Evolutionary conservation across 139 green algal species (phyloP), one percentile per base, ranked within the genome.

Genomic region (Chlorella vulgaris): DNA sequence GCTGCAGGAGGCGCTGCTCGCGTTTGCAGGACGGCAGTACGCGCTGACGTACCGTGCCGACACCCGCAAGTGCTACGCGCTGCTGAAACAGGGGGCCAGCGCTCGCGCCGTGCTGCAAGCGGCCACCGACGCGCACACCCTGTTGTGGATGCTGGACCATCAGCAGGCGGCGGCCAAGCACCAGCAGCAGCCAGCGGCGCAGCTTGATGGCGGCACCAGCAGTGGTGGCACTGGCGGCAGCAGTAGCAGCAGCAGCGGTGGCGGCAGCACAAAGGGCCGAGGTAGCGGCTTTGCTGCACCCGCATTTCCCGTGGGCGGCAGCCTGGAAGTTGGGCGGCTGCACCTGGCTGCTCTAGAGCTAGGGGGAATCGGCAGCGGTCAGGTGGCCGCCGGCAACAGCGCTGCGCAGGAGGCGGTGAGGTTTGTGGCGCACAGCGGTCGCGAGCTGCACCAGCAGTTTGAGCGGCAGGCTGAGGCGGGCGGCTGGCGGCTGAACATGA

Each of bases 111-210:
- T 87, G 43, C 77, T 97, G 8, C 82, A 86, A 38, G 93, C 89
- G 2, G 87, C 90, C 0, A 93, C 97, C 75, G 85, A 89, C n/a
- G 92, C 92, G 0, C 89, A 95, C 77, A 33, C 90, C n/a, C 80
- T 95, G 40, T 74, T 95, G 70, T 86, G 92, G 86, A 50, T 95
- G 61, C 38, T 93, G 43, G 82, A 89, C 47, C 28, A 63, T 18
- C 76, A 71, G 35, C 55, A 63, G 42, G 68, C 84, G 35, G 73
- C 81, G 43, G 39, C 60, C 73, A 33, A 40, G 36, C 74, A 68
- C 63, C 43, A 43, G 68, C 74, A 58, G 42, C 3, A 5, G 69
- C 33, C 35, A 35, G 50, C 31, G 42, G 10, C 69, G 50, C 22
- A 4, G 36, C 35, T 51, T 38, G n/a, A 24, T 31, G 19, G 24